Evolutionary conservation across 140 eudicot species (phyloP), one percentile per base, ranked within the genome.

Genomic region (Anethum foeniculum): DNA sequence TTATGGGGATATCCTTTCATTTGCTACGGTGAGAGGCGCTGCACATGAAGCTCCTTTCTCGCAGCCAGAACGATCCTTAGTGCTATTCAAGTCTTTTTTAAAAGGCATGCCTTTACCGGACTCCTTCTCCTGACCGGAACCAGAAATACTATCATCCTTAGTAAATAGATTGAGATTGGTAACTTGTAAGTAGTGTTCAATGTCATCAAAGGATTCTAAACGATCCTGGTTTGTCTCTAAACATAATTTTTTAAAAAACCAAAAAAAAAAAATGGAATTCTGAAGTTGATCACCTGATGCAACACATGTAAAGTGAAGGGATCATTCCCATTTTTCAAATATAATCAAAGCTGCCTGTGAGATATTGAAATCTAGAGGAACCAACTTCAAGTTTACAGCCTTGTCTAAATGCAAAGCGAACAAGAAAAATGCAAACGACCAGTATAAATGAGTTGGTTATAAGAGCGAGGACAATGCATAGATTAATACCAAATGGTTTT

Each of bases 41-140:
- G 85, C 96, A 7, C 96, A 91, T 62, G 94, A 91, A 82, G 97
- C 90, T 56, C 96, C 96, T 1, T 91, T 91, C 87, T 89, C 94
- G 2, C 93, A 89, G 83, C 97, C 93, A 0, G 87, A 81, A 83
- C 82, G 93, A 81, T 88, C 97, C 0, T 83, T 91, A 12, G 88
- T 85, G 60, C 84, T 89, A 49, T 91, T 91, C 80, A 89, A 80
- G 81, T 83, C 93, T 23, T 89, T 91, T 69, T 77, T 91, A 81
- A 81, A 84, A 68, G 97, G 97, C 41, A 83, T 79, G 62, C 91
- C 93, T 47, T 83, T 87, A 34, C 97, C 97, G 4, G 80, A 84
- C n/a, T 43, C 52, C 13, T 75, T 75, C 58, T 75, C 78, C 58
- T 75, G 78, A 75, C 32, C 18, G 12, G 49, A 75, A 44, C 78